Evolutionary conservation across 2,329 filamentous ascomycete genomes (phyloP).

Genomic region (Colletotrichum falcatum): DNA sequence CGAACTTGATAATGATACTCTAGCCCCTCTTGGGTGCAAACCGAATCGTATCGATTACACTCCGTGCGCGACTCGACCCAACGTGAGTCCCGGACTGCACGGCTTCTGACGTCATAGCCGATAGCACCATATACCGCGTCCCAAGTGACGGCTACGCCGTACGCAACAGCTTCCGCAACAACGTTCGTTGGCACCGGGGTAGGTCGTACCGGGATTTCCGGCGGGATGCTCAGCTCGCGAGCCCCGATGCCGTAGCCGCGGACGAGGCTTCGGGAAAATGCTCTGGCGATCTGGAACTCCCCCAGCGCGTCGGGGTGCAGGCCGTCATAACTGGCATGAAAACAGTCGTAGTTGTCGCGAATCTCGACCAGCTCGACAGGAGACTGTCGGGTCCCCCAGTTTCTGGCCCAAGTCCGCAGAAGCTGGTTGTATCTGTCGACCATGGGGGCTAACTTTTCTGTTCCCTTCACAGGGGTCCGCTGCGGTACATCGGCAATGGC

Average conservation of each 20-base stretch:
- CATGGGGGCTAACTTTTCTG: slow-evolving; percentile 44
- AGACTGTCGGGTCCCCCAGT: slow-evolving; percentile 46
- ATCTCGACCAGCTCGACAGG: slow-evolving; percentile 51
- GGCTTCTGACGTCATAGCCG: slow-evolving; percentile 39
- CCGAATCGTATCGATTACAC: slow-evolving; percentile 12
- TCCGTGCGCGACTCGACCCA: slow-evolving; percentile 23
- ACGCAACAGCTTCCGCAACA: slow-evolving; percentile 18
- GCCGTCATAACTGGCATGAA: slow-evolving; percentile 53
- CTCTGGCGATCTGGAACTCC: slow-evolving; percentile 56
- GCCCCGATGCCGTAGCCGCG: slow-evolving; percentile 44
- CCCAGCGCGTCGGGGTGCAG: slow-evolving; percentile 56
- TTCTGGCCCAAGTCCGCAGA: slow-evolving; percentile 43
- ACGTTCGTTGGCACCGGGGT: slow-evolving; percentile 40
- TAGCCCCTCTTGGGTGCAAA: slow-evolving; percentile 21
- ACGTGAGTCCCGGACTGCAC: not conserved
- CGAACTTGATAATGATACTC: slow-evolving; percentile 38
- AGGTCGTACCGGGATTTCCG: slow-evolving; percentile 40
- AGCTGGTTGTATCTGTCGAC: slow-evolving; percentile 47
- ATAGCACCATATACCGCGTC: slow-evolving; percentile 44
- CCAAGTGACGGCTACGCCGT: slow-evolving; percentile 44
- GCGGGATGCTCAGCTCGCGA: slow-evolving; percentile 44
- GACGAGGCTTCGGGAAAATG: slow-evolving; percentile 51
- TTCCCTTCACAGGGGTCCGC: slow-evolving; percentile 43
- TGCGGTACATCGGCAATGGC: slow-evolving; percentile 49
- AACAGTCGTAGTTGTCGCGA: slow-evolving; percentile 47